Conservation (phyloP, 176 grass and related monocot species). For the Secale cereale region DNA sequence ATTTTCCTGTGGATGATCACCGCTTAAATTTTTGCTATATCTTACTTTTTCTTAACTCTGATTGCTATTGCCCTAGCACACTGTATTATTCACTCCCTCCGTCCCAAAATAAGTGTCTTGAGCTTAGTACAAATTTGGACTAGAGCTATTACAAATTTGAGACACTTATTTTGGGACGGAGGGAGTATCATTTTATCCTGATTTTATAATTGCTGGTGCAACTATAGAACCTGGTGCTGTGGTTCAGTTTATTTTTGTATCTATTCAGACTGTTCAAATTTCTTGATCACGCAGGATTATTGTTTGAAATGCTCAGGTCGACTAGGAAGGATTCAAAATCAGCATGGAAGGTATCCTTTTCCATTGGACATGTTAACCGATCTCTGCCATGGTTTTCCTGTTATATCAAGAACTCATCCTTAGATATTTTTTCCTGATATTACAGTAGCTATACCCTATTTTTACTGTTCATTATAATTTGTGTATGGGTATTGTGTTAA, state of each 20-base stretch:
- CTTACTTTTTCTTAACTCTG: not conserved
- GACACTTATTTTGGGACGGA: too few relatives aligned
- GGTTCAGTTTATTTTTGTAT: not conserved
- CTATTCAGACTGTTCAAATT: slow-evolving; percentile 13
- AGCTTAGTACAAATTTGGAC: too few relatives aligned
- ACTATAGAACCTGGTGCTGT: not conserved
- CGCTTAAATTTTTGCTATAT: not conserved
- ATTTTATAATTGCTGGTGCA: slow-evolving; percentile 8
- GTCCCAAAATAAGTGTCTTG: too few relatives aligned
- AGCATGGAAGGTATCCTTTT: slow-evolving; percentile 83
- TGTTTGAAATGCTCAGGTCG: slow-evolving; percentile 94
- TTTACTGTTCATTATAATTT: not conserved
- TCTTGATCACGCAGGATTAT: slow-evolving; percentile 54
- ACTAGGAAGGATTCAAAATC: slow-evolving; percentile 86
- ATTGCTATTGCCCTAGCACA: not conserved
- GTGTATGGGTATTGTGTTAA: not conserved
- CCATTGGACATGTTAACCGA: not conserved
- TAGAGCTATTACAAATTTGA: too few relatives aligned
- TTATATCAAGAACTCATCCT: slow-evolving; percentile 18
- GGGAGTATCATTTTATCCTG: slow-evolving; percentile 26
- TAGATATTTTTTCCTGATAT: not conserved
- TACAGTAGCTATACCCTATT: not conserved
- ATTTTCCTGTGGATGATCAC: not conserved
- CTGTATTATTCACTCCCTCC: not conserved
- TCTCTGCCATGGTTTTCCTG: slow-evolving; percentile 17